Base-by-base conservation (phyloP, 768 basidiomycete genomes). In the Mycena floridula region DNA sequence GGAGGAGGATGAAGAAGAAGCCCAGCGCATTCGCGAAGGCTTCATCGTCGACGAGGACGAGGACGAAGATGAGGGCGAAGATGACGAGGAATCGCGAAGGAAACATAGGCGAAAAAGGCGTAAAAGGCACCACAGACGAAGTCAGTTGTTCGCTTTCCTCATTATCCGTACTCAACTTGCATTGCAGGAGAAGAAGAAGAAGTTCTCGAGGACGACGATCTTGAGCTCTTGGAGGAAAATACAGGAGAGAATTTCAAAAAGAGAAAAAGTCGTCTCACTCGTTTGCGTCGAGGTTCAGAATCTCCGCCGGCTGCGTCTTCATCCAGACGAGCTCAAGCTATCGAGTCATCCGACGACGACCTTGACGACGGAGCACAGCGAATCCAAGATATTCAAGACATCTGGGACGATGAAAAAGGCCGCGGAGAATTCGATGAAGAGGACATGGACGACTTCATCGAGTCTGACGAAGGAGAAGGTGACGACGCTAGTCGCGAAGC, bases 41-140 rank as follows among this genome's bases (percentile, higher is more conserved):
- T 96, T 97, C 59, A 96, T 97, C 54, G 92, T 93, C 7, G 88
- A 88, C 45, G 88, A 85, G 45, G 85, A 88, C 7, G 90, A 94
- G 47, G 91, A 88, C 0, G 86, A 91, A 6, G 89, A 91, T 0
- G 88, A 85, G 3, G 85, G 80, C 0, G 81, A 79, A 2, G 79
- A 76, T 12, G 79, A 78, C 16, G 73, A 77, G 3, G 72, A 78
- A 35, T 72, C 74, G 36, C 75, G 73, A 44, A 69, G 74, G 47
- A 73, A 76, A 53, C 74, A 77, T 53, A 74, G 74, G 52, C 74
- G 77, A 48, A 89, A 82, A 60, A 73, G 78, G 50, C 75, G 82
- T 57, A 82, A 82, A 66, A 78, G 72, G 55, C 74, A 77, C 53
- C 81, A 86, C 61, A 65, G 69, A 37, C 77, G 73, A 58, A 67